These are phyloP conservation scores for Trichoderma afroharzianum DNA, from an alignment of 2,329 filamentous ascomycete genomes.

Conservation along the genomic window DNA sequence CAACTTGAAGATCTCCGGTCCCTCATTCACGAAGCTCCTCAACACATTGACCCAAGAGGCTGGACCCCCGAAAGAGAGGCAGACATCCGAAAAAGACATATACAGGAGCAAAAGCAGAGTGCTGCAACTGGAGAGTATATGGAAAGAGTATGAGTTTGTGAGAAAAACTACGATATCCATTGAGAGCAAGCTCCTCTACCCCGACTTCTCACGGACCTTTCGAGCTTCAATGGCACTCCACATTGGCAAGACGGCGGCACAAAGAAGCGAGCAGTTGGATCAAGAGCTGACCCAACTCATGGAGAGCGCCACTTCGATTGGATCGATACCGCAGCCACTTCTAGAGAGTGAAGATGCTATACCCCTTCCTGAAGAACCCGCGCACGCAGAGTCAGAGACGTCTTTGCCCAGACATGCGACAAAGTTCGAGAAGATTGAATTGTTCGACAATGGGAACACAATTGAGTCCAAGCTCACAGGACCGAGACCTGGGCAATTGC, in stretches of 20 bases:
- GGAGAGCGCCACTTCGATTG: not conserved
- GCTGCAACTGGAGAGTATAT: conserved; percentile 34
- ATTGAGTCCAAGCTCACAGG: not conserved
- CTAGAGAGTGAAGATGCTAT: not conserved
- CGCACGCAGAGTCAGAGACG: not conserved
- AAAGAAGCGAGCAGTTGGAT: conserved; percentile 24
- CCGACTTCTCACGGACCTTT: conserved; percentile 27
- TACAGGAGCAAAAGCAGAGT: conserved; percentile 25
- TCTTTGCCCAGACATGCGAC: not conserved
- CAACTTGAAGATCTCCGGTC: conserved; percentile 28
- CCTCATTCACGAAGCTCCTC: conserved; percentile 25
- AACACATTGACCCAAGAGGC: conserved; percentile 22
- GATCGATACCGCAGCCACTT: not conserved
- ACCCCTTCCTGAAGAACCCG: not conserved
- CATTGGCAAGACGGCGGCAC: conserved; percentile 24
- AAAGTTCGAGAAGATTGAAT: not conserved
- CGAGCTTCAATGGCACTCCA: conserved; percentile 30
- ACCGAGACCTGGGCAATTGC: not conserved
- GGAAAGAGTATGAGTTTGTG: conserved; percentile 31
- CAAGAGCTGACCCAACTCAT: conserved; percentile 20
- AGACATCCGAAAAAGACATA: not conserved
- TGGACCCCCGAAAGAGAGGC: conserved; percentile 10
- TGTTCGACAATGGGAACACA: not conserved
- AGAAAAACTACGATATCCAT: conserved; percentile 30
- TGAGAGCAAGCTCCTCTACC: conserved; percentile 35